Evolutionary conservation across 2,329 filamentous ascomycete genomes (phyloP).

Genomic region (Thelonectria olida): DNA sequence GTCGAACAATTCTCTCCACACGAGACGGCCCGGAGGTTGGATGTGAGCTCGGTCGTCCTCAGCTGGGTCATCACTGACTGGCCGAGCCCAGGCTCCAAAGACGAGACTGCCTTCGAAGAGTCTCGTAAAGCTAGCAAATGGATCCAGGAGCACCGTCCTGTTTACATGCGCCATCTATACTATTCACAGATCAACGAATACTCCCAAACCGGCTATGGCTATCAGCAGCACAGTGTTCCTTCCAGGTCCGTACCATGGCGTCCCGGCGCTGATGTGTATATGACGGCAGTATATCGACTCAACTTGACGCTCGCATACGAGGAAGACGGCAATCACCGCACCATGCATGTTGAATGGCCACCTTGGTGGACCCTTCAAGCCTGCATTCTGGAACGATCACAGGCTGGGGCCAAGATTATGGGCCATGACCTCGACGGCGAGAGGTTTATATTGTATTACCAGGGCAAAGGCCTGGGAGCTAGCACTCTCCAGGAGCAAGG

Average conservation of each 20-base stretch:
- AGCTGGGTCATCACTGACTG: no score
- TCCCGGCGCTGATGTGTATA: neutral
- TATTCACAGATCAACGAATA: neutral
- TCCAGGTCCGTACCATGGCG: neutral
- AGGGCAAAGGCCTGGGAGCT: neutral
- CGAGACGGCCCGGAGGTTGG: neutral
- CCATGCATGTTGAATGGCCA: neutral
- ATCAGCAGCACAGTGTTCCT: no score
- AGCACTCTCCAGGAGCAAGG: neutral
- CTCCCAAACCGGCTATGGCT: no score
- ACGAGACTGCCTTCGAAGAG: no score
- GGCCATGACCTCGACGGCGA: neutral
- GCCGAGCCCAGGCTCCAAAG: no score
- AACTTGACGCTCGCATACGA: neutral
- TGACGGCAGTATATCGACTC: neutral
- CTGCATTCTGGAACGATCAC: neutral
- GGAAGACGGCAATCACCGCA: neutral
- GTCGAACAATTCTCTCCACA: no score
- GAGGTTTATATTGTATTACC: neutral
- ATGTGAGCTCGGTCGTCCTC: neutral
- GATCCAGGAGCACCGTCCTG: neutral
- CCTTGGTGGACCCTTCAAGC: slow-evolving; percentile 4
- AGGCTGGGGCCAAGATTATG: neutral
- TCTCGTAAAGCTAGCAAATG: neutral
- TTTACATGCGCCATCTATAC: slow-evolving; percentile 9